phyloP scores from a whole-genome alignment of 2,329 filamentous ascomycete species.

The Botryotinia convoluta region DNA sequence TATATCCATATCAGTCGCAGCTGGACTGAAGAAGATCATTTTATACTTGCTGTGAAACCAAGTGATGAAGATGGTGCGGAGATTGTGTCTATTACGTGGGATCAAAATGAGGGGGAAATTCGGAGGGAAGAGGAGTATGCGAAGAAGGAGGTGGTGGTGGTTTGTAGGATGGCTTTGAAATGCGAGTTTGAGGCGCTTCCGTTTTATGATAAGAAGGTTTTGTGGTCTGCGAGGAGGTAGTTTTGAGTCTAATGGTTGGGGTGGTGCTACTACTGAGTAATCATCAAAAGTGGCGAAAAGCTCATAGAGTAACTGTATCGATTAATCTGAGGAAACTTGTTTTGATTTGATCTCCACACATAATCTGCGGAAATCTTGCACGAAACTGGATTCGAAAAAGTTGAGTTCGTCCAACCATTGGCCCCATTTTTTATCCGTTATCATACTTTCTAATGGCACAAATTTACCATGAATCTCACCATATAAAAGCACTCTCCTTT shows the following conservation, averaged over 20 bases:
- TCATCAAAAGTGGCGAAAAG: rapidly evolving
- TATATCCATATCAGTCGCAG: not conserved
- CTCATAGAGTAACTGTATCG: not conserved
- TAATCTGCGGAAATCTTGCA: not conserved
- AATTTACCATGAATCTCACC: not conserved
- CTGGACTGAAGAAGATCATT: not conserved
- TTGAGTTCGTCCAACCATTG: not conserved
- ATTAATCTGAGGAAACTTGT: not conserved
- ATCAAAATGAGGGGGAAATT: not conserved
- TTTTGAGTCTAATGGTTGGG: not conserved
- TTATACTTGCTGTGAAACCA: not conserved
- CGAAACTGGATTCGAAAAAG: not conserved
- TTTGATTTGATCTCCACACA: rapidly evolving
- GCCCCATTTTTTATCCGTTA: not conserved
- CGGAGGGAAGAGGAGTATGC: not conserved
- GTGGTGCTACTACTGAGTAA: not conserved
- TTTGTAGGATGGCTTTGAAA: not conserved
- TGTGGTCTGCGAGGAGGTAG: not conserved
- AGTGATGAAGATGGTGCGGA: not conserved
- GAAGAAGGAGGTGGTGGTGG: not conserved
- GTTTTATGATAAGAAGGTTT: not conserved
- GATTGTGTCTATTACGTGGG: not conserved
- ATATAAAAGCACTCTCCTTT: not conserved
- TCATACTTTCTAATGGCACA: not conserved
- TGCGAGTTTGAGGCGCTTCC: not conserved